Base-by-base conservation (phyloP, 1,284 basidiomycete species). In the Papiliotrema fonsecae region DNA sequence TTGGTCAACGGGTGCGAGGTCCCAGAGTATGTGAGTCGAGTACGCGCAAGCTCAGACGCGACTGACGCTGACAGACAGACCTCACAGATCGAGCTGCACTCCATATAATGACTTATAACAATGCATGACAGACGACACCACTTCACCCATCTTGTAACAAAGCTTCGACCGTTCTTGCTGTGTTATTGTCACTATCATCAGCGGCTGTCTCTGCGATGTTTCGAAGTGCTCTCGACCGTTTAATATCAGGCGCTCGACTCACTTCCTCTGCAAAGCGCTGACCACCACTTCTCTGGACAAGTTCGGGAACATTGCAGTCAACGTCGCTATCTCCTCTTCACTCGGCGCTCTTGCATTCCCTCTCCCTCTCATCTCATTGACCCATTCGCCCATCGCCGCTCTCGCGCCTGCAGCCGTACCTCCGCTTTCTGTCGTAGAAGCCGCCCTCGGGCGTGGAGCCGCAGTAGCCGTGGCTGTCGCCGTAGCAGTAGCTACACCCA, bases 291-390 rank as follows among this genome's bases (percentile, higher is more conserved):
- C 84, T 45, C 87, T 76, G 25, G 80, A 79, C 28, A 88, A 65
- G 65, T 87, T 82, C 16, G 89, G 88, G 67, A 93, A 93, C 85
- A 93, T 90, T 46, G 73, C 79, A 42, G 80, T 81, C 52, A 92
- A 67, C 61, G 69, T 57, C 24, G 76, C 72, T 42, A 91, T 86
- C 73, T 92, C 88, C 27, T 79, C 75, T 39, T 88, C 86, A 35
- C 78, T 78, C 2, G 88, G 85, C 14, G 83, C 82, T 41, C 86
- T 79, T 45, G 62, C 78, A 69, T 79, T 77, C 9, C 45, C 31
- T 56, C 83, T 74, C 4, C 86, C 87, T 2, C 85, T 86, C 56
- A 90, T 70, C 60, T 86, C 85, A 52, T 85, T 79, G 31, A 90
- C 84, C 86, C 87, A 90, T 63, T 87, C 85, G 41, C 85, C 81